Evolutionary conservation across 1,284 basidiomycete genomes (phyloP).

Genomic region (Ceratobasidium papillatum): DNA sequence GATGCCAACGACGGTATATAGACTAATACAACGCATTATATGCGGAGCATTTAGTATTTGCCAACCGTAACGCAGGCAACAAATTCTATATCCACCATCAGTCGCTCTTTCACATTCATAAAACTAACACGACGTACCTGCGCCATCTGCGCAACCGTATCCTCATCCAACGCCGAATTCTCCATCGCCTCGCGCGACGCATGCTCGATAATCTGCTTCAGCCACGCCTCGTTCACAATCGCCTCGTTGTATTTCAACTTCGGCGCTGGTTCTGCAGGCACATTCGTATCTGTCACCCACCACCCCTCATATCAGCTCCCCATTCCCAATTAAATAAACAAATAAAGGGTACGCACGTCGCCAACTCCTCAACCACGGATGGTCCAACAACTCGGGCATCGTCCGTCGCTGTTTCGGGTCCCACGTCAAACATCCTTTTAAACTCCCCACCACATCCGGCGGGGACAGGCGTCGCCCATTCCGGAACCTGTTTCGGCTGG

Average conservation of each 20-base stretch:
- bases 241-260: conserved; percentile 31
- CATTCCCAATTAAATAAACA: too few relatives aligned
- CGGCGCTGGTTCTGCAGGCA: neutral
- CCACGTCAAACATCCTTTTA: conserved; percentile 77
- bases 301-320: too few relatives aligned
- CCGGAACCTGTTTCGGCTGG: conserved; percentile 66
- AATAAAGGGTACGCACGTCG: conserved; percentile 37
- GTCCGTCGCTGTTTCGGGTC: conserved; percentile 79
- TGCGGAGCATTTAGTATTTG: conserved; percentile 28
- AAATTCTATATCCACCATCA: neutral
- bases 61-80: conserved; percentile 11
- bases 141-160: conserved; percentile 31
- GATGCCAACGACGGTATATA: too few relatives aligned
- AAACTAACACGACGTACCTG: neutral
- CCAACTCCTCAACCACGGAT: conserved; percentile 46
- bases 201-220: conserved; percentile 38
- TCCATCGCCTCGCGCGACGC: conserved; percentile 32
- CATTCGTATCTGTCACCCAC: neutral
- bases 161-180: conserved; percentile 34
- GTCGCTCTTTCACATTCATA: neutral
- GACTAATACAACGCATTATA: conserved; percentile 24
- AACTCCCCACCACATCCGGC: conserved; percentile 72
- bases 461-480: conserved; percentile 72
- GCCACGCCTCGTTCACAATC: conserved; percentile 36
- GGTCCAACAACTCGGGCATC: conserved; percentile 68